A percentile compares a stretch with the other conserved stretches of the same genome.
phyloP scores from a whole-genome alignment of 2,329 filamentous ascomycete genomes.

The Calonectria fujianensis region DNA sequence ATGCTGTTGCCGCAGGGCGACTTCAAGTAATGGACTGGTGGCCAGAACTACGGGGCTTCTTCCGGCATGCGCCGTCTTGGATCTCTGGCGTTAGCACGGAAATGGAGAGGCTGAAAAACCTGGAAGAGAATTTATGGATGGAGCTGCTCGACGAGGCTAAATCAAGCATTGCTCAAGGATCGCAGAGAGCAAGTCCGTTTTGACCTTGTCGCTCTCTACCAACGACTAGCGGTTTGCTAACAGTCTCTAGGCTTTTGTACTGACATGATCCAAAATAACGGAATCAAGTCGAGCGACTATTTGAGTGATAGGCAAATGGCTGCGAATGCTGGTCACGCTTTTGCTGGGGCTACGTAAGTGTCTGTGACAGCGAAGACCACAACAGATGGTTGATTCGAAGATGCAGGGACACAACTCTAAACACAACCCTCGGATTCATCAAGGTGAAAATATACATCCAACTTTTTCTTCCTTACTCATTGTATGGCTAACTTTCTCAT shows the following conservation, averaged over 20 bases:
- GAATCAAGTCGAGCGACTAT: slow-evolving; percentile 6
- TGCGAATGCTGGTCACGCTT: slow-evolving; percentile 28
- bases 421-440: slow-evolving; percentile 27
- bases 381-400: neutral
- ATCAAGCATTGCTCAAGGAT: slow-evolving; percentile 14
- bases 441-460: neutral
- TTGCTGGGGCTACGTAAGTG: slow-evolving; percentile 22
- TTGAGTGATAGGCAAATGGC: slow-evolving; percentile 32
- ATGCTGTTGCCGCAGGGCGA: slow-evolving; percentile 26
- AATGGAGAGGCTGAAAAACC: slow-evolving; percentile 29
- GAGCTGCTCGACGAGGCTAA: slow-evolving; percentile 21
- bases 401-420: slow-evolving; percentile 24
- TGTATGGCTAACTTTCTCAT: neutral
- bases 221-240: neutral
- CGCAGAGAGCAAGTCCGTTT: slow-evolving; percentile 28
- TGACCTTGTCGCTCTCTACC: too few species aligned
- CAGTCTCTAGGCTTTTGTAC: slow-evolving; percentile 23
- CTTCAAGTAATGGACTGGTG: slow-evolving; percentile 36
- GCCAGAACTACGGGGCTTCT: slow-evolving; percentile 25
- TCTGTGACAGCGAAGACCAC: neutral
- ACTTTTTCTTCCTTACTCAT: neutral
- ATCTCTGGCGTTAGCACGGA: slow-evolving; percentile 24
- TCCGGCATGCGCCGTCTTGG: slow-evolving; percentile 25
- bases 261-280: slow-evolving; percentile 29
- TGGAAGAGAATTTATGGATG: slow-evolving; percentile 33